Conservation (phyloP, 2,329 filamentous ascomycete species). For the Tolypocladium amazonense region DNA sequence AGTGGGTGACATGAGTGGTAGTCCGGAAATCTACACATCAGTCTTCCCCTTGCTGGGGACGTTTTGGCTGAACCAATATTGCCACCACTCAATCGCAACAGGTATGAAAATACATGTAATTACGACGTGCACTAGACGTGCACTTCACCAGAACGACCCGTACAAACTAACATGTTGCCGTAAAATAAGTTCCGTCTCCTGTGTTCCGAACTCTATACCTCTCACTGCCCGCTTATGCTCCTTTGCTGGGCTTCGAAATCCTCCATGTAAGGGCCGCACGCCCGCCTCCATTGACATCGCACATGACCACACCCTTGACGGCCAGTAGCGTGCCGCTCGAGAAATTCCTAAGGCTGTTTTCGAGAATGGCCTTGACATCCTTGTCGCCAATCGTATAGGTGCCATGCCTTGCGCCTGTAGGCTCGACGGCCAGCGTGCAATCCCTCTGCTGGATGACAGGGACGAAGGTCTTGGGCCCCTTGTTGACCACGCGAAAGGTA, state of each 20-base stretch:
- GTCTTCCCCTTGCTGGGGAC: neutral
- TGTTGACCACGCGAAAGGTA: conserved; percentile 15
- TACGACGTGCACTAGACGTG: neutral
- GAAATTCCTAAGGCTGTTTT: conserved; percentile 8
- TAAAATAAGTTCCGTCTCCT: neutral
- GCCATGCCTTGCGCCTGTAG: conserved; percentile 7
- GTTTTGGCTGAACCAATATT: neutral
- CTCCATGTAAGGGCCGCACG: conserved; percentile 11
- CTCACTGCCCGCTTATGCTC: neutral
- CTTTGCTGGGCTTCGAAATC: conserved; percentile 6
- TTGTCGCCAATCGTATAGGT: conserved; percentile 12
- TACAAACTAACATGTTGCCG: neutral
- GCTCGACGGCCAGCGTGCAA: conserved; percentile 16
- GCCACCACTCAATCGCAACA: too few relatives aligned
- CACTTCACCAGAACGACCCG: neutral
- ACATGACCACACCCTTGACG: conserved; percentile 11
- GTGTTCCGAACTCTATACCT: neutral
- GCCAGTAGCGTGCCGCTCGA: conserved; percentile 10
- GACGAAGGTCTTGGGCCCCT: conserved; percentile 7
- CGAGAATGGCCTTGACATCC: conserved; percentile 12
- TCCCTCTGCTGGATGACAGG: conserved; percentile 14
- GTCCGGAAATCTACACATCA: neutral
- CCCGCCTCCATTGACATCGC: conserved; percentile 6
- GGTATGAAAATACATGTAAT: neutral
- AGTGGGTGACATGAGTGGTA: neutral